These are phyloP conservation scores for Alternaria ventricosa DNA, from an alignment of 2,329 filamentous ascomycete species.

Conservation along the genomic window DNA sequence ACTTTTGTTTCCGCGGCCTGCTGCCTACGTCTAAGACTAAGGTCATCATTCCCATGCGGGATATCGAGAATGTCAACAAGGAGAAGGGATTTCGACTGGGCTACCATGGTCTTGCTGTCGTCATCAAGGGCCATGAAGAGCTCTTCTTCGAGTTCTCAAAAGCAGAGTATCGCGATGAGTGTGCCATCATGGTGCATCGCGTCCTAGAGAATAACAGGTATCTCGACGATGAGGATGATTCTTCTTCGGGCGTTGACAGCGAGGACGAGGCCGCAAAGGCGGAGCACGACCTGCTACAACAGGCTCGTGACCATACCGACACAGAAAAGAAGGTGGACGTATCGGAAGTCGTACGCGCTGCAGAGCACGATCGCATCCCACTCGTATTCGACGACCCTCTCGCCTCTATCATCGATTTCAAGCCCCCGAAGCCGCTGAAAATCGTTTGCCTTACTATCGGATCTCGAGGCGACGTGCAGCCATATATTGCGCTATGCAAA, in stretches of 20 bases:
- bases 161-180: constrained; percentile 83
- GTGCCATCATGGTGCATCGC: constrained; percentile 79
- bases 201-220: constrained; percentile 75
- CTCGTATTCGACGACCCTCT: constrained; percentile 89
- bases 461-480: constrained; percentile 93
- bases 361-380: constrained; percentile 66
- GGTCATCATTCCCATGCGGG: constrained; percentile 85
- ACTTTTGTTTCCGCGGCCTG: constrained; percentile 91
- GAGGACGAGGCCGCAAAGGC: constrained; percentile 77
- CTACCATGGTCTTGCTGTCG: constrained; percentile 88
- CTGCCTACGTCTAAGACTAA: constrained; percentile 90
- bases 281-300: constrained; percentile 80
- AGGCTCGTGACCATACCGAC: constrained; percentile 64
- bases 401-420: constrained; percentile 89
- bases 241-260: constrained; percentile 72
- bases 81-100: constrained; percentile 94
- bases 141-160: constrained; percentile 93
- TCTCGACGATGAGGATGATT: constrained; percentile 71
- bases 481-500: constrained; percentile 96
- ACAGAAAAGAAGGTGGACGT: constrained; percentile 24
- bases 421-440: constrained; percentile 76
- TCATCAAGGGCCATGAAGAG: constrained; percentile 92
- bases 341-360: constrained; percentile 38
- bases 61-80: constrained; percentile 92
- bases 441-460: constrained; percentile 97